phyloP scores from a whole-genome alignment of 225 moss, liverwort and hornwort genomes.

The Thuidium tamariscinum region DNA sequence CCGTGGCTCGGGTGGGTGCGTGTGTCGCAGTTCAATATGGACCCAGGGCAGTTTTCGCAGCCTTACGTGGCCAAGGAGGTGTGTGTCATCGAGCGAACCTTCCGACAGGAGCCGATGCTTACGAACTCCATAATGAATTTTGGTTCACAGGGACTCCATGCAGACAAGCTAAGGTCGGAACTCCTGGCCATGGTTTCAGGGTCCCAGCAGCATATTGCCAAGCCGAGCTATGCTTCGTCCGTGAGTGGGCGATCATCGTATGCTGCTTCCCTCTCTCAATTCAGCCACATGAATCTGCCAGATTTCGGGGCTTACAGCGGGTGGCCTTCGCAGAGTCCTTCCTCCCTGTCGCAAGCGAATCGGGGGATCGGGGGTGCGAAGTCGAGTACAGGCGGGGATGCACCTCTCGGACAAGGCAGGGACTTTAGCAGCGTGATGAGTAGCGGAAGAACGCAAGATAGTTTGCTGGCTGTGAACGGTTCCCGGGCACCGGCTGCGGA shows the following conservation, averaged over 20 bases:
- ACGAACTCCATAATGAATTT: conserved; percentile 44
- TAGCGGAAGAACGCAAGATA: conserved; percentile 50
- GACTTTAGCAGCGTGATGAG: conserved; percentile 52
- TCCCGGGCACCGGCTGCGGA: conserved; percentile 40
- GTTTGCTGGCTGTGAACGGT: conserved; percentile 18
- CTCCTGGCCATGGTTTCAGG: conserved; percentile 68
- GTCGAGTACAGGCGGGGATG: conserved; percentile 22
- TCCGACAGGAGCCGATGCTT: conserved; percentile 73
- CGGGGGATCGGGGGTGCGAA: conserved; percentile 21
- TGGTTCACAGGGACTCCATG: conserved; percentile 44
- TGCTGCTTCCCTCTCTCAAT: conserved; percentile 36
- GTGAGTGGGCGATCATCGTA: conserved; percentile 38
- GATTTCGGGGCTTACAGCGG: conserved; percentile 32
- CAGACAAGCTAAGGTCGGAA: conserved; percentile 63
- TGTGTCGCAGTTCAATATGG: conserved; percentile 63
- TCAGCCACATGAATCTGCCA: conserved; percentile 40
- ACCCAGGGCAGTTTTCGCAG: conserved; percentile 53
- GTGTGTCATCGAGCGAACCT: conserved; percentile 84
- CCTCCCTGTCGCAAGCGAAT: not conserved
- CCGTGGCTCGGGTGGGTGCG: not conserved
- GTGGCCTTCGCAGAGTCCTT: conserved; percentile 38
- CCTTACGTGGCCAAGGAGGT: conserved; percentile 85
- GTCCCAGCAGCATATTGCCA: conserved; percentile 46
- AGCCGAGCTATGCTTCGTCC: conserved; percentile 38
- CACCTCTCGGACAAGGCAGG: conserved; percentile 30